phyloP scores from a whole-genome alignment of 2,329 filamentous ascomycete genomes.

The Sporothrix schenckii region DNA sequence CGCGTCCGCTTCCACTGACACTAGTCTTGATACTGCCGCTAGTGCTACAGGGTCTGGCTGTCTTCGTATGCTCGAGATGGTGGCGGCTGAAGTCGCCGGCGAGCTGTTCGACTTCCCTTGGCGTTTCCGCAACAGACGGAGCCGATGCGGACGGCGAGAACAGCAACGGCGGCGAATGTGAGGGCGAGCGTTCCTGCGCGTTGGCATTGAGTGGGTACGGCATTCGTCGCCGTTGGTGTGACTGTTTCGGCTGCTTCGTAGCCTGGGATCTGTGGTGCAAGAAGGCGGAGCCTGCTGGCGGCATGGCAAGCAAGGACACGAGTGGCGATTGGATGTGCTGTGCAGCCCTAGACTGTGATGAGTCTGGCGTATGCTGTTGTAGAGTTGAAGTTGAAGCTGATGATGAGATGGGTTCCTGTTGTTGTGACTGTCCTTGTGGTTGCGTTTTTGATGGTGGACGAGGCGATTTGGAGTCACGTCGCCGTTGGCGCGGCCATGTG shows the following conservation, averaged over 20 bases:
- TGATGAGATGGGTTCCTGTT: neutral
- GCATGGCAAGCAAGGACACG: constrained; percentile 6
- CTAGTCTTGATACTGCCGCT: neutral
- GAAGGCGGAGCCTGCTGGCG: constrained; percentile 12
- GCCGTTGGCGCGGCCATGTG: constrained; percentile 20
- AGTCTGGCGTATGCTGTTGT: neutral
- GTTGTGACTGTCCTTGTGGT: neutral
- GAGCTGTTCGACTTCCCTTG: constrained; percentile 29
- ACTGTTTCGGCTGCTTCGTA: constrained; percentile 5
- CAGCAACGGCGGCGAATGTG: constrained; percentile 6
- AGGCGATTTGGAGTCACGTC: constrained; percentile 23
- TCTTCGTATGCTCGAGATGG: constrained; percentile 24
- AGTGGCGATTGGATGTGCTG: constrained; percentile 1
- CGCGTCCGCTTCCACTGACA: neutral
- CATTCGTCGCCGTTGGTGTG: neutral
- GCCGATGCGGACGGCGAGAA: constrained; percentile 26
- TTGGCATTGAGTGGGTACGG: constrained; percentile 10
- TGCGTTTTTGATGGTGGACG: neutral
- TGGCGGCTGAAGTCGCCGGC: constrained; percentile 28
- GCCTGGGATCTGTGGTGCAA: constrained; percentile 6
- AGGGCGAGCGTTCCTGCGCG: neutral
- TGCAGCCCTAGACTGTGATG: neutral
- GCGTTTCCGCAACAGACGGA: constrained; percentile 19
- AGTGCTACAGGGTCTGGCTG: neutral
- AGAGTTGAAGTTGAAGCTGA: neutral